Base-by-base conservation (phyloP, 305 asterid species). In the Coffea humblotiana region DNA sequence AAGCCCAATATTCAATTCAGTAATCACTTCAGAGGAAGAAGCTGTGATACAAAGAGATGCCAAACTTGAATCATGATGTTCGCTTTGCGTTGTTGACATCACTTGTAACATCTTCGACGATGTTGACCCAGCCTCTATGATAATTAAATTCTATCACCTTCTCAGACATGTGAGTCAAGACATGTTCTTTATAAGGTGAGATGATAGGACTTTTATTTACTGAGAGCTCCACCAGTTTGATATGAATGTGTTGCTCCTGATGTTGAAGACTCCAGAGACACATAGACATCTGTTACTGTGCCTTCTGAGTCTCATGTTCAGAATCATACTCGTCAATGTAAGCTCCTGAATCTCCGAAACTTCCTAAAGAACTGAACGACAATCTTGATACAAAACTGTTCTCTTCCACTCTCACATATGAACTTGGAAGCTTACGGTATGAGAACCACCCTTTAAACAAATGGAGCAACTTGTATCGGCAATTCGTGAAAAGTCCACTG, bases 361-460 rank as follows among this genome's bases (percentile, higher is more conserved):
- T 79, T 86, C 84, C 88, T 37, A 74, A 52, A 82, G 78, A 66
- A 74, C 80, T 77, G 85, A 54, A 60, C 25, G 86, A 75, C 66
- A 73, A 75, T 71, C 82, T 83, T 14, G 92, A 74, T 32, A 87
- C 78, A 76, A 80, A 78, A 47, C 82, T 79, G 66, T 79, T 87
- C 76, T 79, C 87, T 58, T 87, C 85, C n/a, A 51, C 61, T 61
- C 65, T 77, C 75, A 65, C 80, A 67, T 82, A 84, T 35, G 89
- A 76, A 84, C 79, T 77, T 8, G 77, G 69, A 82, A 90, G 71
- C 84, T 84, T 92, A 64, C 76, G 88, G 74, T 89, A 88, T 21
- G 92, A 85, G 82, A 90, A 86, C 91, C 90, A 87, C 64, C 91
- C 85, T 83, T 83, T 87, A 48, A 91, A 76, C 76, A 88, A 27